Base-by-base conservation (phyloP, 352 stramenopile genomes). In the Phytopythium litorale region DNA sequence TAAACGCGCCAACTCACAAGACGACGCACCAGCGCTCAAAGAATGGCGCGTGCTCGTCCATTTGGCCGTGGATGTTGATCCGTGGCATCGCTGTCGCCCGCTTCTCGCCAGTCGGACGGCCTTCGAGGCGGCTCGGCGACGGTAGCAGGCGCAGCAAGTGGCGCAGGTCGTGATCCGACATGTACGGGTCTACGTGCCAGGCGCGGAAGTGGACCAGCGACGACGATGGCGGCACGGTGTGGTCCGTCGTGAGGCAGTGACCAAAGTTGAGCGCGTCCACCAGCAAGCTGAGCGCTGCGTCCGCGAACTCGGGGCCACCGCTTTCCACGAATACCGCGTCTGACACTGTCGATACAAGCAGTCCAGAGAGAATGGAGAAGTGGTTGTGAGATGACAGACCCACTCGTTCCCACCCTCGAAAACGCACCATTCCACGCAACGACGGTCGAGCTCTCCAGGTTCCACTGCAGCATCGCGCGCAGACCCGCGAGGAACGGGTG, bases 241-340 rank as follows among this genome's bases (percentile, higher is more conserved):
- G 54, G 21, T 32, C 56, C 30, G 52, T 46, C 15, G 43, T 11
- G 33, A 45, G 15, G 46, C 66, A 72, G 51, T 92, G 83, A 25
- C 78, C 79, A 40, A 82, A 91, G 66, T 89, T 91, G 2, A 89
- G 70, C 7, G 58, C 76, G 23, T 76, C 65, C 11, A 88, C 70
- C 8, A 92, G 65, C 45, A 92, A 56, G 32, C 62, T 67, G 30
- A 92, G 59, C 1, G 75, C 76, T 8, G 76, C 81, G 32, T 79
- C 63, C 1, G 78, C 72, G 53, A 89, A 89, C 45, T 73, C 67
- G 23, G 71, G 56, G n/a, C 78, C 73, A 3, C 79, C 83, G 32
- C 79, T 91, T 63, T 91, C 83, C 11, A 91, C 69, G 48, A 92
- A 87, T 11, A 90, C 81, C 4, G 83, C 69, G 53, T 92, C 83